Conservation (phyloP, 169 alveolate genomes). For the Toxoplasma gondii region DNA sequence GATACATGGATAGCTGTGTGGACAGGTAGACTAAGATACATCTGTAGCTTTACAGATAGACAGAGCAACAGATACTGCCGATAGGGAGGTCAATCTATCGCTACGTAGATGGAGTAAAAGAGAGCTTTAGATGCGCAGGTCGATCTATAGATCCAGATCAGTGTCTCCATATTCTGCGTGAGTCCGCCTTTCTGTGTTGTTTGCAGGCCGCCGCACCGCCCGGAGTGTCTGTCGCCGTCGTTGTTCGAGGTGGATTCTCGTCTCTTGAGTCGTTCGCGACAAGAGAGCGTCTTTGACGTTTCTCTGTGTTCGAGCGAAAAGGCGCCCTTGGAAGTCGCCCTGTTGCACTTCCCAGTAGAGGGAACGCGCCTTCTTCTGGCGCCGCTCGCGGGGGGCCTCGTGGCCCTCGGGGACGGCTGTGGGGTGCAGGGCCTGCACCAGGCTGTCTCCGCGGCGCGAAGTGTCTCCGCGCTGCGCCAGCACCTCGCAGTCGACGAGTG, state of each 20-base stretch:
- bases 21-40: too few species aligned
- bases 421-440: slow-evolving; percentile 22
- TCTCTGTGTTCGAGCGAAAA: neutral
- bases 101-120: too few species aligned
- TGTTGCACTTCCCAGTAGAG: slow-evolving; percentile 47
- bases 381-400: slow-evolving; percentile 32
- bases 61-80: too few species aligned
- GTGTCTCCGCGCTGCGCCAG: neutral
- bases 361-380: slow-evolving; percentile 53
- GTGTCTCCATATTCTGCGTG: too few species aligned
- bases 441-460: neutral
- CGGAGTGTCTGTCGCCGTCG: neutral
- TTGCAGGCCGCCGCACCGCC: neutral
- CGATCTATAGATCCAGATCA: too few species aligned
- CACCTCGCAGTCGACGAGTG: neutral
- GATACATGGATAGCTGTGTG: too few species aligned
- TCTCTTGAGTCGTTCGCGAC: neutral
- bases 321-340: neutral
- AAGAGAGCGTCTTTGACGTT: neutral
- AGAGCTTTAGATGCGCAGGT: too few species aligned
- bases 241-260: neutral
- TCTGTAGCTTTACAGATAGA: too few species aligned
- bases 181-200: too few species aligned
- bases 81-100: too few species aligned
- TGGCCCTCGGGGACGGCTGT: slow-evolving; percentile 64